phyloP scores from a whole-genome alignment of 2,329 filamentous ascomycete species.

The Penicillium nordicum region DNA sequence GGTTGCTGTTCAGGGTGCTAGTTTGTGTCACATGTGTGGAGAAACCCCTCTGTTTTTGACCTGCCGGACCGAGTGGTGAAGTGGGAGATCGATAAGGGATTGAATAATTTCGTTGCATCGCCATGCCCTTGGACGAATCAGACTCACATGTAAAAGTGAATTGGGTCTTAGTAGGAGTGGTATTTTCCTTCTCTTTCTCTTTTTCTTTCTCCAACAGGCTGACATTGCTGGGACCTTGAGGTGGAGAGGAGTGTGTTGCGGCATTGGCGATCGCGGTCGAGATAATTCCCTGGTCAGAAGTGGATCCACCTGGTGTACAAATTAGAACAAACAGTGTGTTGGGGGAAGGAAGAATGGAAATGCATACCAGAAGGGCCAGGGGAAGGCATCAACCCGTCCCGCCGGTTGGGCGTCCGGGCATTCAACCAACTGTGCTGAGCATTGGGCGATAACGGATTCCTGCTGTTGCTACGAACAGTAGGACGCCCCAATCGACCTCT shows the following conservation, averaged over 20 bases:
- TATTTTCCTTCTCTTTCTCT: constrained; percentile 65
- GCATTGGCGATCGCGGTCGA: constrained; percentile 89
- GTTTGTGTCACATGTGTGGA: constrained; percentile 57
- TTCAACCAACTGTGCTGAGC: constrained; percentile 55
- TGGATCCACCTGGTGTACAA: constrained; percentile 32
- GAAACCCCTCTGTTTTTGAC: constrained; percentile 40
- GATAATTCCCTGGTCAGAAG: constrained; percentile 72
- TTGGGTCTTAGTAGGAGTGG: constrained; percentile 71
- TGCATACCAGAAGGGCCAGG: constrained; percentile 38
- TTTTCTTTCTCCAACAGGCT: constrained; percentile 75
- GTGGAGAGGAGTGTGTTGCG: constrained; percentile 61
- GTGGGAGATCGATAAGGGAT: constrained; percentile 36
- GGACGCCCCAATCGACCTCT: constrained; percentile 75
- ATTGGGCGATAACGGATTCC: constrained; percentile 61
- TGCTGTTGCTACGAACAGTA: constrained; percentile 49
- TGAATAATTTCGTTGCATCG: constrained; percentile 61
- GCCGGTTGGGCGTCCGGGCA: constrained; percentile 48
- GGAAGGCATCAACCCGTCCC: constrained; percentile 46
- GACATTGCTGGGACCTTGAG: constrained; percentile 69
- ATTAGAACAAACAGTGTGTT: constrained; percentile 9
- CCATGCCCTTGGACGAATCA: constrained; percentile 74
- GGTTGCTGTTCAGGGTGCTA: constrained; percentile 42
- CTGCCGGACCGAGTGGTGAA: constrained; percentile 32
- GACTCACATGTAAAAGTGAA: constrained; percentile 97
- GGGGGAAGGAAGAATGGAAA: not conserved